These are phyloP conservation scores for Cryphonectria radicalis DNA, from an alignment of 2,329 filamentous ascomycete species.

Conservation along the genomic window DNA sequence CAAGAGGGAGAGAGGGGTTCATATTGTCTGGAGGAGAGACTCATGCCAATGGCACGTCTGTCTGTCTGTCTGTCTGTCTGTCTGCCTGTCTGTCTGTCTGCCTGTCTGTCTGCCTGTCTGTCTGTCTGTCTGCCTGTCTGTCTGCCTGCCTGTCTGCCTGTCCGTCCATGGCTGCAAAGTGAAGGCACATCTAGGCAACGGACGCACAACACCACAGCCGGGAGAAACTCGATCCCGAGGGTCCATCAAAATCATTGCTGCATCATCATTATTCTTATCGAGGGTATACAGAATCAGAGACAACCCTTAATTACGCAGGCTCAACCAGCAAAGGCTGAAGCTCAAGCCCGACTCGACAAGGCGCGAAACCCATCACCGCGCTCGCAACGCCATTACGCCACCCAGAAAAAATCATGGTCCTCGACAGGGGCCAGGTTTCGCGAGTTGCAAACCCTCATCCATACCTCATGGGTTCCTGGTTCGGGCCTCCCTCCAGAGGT, in stretches of 20 bases:
- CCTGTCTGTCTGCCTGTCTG: background rate
- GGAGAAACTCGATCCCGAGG: background rate
- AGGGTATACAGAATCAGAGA: conserved; percentile 4
- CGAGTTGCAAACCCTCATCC: conserved; percentile 28
- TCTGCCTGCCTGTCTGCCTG: no score
- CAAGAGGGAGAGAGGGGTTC: background rate
- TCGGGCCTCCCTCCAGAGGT: conserved; percentile 19
- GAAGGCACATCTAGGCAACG: background rate
- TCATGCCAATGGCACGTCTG: background rate
- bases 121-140: background rate
- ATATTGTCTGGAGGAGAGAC: background rate
- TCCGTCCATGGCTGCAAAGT: background rate
- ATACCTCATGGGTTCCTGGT: conserved; percentile 39
- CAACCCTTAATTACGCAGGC: background rate
- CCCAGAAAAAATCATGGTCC: background rate
- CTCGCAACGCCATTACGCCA: conserved; percentile 3
- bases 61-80: background rate
- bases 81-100: background rate
- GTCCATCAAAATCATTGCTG: conserved; percentile 8
- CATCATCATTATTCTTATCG: conserved; percentile 9
- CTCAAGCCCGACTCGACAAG: background rate
- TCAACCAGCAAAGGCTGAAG: background rate
- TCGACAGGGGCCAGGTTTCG: background rate
- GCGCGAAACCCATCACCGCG: background rate
- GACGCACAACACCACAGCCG: background rate